Base-by-base conservation (phyloP, 2,329 filamentous ascomycete genomes). In the Trichoderma simmonsii region DNA sequence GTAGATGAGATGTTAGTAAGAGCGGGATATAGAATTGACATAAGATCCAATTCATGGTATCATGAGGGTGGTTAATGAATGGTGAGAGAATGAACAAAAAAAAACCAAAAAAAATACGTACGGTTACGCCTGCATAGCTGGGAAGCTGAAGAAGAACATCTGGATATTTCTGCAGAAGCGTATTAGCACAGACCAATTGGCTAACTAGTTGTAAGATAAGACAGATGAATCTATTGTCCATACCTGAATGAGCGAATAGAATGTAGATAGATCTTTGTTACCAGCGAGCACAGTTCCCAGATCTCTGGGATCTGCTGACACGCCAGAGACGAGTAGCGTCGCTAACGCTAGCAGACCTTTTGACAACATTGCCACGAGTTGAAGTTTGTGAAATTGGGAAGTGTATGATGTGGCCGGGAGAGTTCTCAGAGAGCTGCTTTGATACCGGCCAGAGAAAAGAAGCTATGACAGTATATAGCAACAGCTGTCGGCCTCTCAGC, bases 141-240 rank as follows among this genome's bases (percentile, higher is more conserved):
- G 84, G 84, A 11, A 86, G 74, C 70, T 85, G 80, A 6, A 85
- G 77, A 2, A 86, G 74, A 39, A 85, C 78, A 21, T 85, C 79
- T 3, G 85, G 84, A 68, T 84, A 85, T 81, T 84, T 83, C 84
- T 85, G 26, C n/a, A 34, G 11, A 18, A 9, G 2, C 56, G 21
- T 7, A 15, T 68, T 68, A 68, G 65, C 36, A 60, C 18, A 59
- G 26, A 48, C 18, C 36, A 60, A 32, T 28, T 59, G 28, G 8
- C 48, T 56, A 11, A 24, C 15, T 26, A 18, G 11, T 28, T 59
- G 30, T n/a, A 39, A n/a, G 26, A 43, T 43, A 43, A 43, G 39
- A 43, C 1, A n/a, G 3, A 43, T 43, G 39, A 43, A 43, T 43
- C 39, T 43, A n/a, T n/a, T 43, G 9, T 43, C 18, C 39, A 43